Evolutionary conservation across 805 yeast species (phyloP).

Genomic region (Yarrowia divulgata): DNA sequence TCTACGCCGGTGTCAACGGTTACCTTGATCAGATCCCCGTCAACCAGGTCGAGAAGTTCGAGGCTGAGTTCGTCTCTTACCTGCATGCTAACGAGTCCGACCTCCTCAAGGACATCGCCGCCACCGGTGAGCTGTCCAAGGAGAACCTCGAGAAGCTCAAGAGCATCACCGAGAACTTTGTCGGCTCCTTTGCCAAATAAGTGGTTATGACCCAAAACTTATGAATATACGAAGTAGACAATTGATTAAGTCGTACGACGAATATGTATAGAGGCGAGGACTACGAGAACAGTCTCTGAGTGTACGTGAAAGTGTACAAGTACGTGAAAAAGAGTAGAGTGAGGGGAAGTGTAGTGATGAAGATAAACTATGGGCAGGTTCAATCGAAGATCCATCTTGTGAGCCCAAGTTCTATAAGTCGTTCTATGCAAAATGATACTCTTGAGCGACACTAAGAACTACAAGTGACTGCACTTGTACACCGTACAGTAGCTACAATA

Average conservation of each 20-base stretch:
- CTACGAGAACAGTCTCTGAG: not conserved
- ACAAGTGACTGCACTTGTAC: too few species aligned
- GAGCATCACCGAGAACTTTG: constrained; percentile 90
- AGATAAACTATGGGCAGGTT: too few species aligned
- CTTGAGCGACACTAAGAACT: too few species aligned
- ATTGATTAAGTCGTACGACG: constrained; percentile 39
- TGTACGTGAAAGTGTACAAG: too few species aligned
- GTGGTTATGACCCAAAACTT: constrained; percentile 39
- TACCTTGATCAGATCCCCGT: constrained; percentile 87
- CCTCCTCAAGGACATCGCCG: constrained; percentile 82
- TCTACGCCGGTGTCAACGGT: constrained; percentile 99
- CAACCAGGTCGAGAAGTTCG: constrained; percentile 88
- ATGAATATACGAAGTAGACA: constrained; percentile 40
- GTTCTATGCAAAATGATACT: too few species aligned
- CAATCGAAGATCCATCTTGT: too few species aligned
- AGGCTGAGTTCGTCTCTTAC: constrained; percentile 89
- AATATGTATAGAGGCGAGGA: not conserved
- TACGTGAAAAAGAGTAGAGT: not conserved
- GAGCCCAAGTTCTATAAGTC: too few species aligned
- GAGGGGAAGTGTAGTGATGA: too few species aligned
- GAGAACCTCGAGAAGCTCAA: constrained; percentile 87
- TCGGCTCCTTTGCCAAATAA: constrained; percentile 75
- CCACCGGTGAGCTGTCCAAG: constrained; percentile 87
- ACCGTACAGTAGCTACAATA: too few species aligned
- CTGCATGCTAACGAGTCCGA: constrained; percentile 89